Percentiles rank a stretch among this genome's conserved stretches.
phyloP scores from a whole-genome alignment of 1,139 yeast species.

The Yarrowia galli region DNA sequence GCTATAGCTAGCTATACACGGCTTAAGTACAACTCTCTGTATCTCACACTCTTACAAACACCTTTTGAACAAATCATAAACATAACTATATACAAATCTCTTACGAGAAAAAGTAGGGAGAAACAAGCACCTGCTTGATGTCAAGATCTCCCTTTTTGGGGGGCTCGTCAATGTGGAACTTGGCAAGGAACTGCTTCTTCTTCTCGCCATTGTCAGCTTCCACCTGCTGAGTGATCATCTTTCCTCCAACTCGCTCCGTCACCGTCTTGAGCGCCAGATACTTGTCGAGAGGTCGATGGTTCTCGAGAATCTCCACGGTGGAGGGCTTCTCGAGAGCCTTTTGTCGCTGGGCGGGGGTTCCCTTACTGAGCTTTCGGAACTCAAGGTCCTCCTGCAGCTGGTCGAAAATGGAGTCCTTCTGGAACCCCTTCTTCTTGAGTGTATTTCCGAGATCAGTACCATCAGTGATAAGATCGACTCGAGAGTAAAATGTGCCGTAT shows the following conservation, averaged over 20 bases:
- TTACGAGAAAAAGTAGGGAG: slow-evolving; percentile 34
- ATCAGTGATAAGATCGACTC: background rate
- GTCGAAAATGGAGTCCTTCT: background rate
- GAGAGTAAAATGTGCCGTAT: slow-evolving; percentile 62
- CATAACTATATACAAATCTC: slow-evolving; percentile 15
- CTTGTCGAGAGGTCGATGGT: slow-evolving; percentile 9
- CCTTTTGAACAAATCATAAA: too few species aligned
- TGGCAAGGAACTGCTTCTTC: background rate
- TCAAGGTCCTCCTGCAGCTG: slow-evolving; percentile 15
- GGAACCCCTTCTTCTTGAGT: background rate
- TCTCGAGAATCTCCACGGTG: slow-evolving; percentile 1
- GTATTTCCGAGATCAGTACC: background rate
- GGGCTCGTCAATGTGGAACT: slow-evolving; percentile 14
- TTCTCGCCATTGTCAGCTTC: background rate
- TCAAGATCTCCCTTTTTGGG: slow-evolving; percentile 30
- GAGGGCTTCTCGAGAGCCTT: slow-evolving; percentile 1
- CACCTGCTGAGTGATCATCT: background rate
- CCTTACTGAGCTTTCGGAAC: background rate
- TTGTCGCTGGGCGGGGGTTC: background rate
- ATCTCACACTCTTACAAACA: too few species aligned
- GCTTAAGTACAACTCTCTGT: too few species aligned
- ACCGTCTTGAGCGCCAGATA: slow-evolving; percentile 10
- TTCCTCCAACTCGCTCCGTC: slow-evolving; percentile 12
- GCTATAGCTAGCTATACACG: too few species aligned
- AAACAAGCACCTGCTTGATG: slow-evolving; percentile 9